Percentiles rank a stretch among this genome's conserved stretches.
These are phyloP conservation scores for Escovopsis sp. DNA, from an alignment of 2,329 filamentous ascomycete genomes.

Conservation along the genomic window DNA sequence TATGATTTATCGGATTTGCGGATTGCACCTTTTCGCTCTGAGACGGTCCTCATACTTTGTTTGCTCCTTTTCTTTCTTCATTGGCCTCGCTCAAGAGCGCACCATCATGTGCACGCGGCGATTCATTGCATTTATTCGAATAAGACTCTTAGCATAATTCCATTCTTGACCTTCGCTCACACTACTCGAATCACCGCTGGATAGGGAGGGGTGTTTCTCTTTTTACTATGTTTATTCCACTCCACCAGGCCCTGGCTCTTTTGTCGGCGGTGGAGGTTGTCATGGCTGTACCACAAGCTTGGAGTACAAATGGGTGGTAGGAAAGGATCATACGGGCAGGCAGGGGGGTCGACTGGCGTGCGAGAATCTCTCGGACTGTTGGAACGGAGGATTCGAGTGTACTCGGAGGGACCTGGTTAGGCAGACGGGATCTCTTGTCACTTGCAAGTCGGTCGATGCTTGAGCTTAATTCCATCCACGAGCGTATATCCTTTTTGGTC, in stretches of 20 bases:
- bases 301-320: neutral
- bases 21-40: constrained; percentile 15
- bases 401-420: constrained; percentile 4
- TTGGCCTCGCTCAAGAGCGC: neutral
- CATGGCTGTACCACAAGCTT: neutral
- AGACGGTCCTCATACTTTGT: constrained; percentile 6
- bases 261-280: neutral
- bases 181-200: constrained; percentile 17
- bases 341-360: too few relatives aligned
- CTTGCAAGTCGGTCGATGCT: neutral
- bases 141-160: constrained; percentile 21
- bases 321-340: neutral
- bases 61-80: constrained; percentile 1
- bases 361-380: neutral
- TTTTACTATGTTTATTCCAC: neutral
- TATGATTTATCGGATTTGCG: constrained; percentile 22
- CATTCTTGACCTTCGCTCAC: constrained; percentile 25
- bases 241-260: neutral
- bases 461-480: constrained; percentile 2
- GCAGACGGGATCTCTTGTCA: constrained; percentile 2
- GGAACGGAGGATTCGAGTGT: constrained; percentile 1
- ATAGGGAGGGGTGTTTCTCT: constrained; percentile 7
- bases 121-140: constrained; percentile 9
- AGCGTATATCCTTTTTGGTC: constrained; percentile 1
- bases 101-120: constrained; percentile 7